Evolutionary conservation across 495 filamentous ascomycete genomes (phyloP), one percentile per base, ranked within the genome.

Genomic region (Elasticomyces elasticus): DNA sequence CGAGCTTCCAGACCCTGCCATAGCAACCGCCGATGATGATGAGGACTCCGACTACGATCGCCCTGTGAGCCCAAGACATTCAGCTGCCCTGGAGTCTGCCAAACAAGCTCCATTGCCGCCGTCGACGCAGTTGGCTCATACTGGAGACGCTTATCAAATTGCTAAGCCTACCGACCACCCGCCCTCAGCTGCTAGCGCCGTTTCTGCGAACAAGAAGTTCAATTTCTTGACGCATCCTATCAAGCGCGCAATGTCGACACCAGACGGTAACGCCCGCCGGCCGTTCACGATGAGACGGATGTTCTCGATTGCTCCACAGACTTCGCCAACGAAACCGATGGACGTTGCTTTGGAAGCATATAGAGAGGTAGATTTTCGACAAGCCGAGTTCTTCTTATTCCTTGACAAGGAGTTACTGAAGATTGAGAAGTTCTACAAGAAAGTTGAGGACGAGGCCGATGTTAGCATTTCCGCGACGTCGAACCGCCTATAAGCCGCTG

Each of bases 381-480:
- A 89, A 62, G 77, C 77, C 40, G 86, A 92, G 45, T 95, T 94
- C 63, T 87, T 87, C 60, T 67, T 64, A 0, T 95, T 87, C 61
- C 69, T 95, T 40, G 86, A 94, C 62, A 68, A 65, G 20, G 84
- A 95, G 65, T 69, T 95, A n/a, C 68, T 79, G 33, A 95, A 95
- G 67, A 85, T 95, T 35, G 88, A 95, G 61, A 66, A 74, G 0
- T 95, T 95, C 65, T 94, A 95, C 71, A 79, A 77, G 58, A 69
- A 72, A 63, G 94, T 91, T 62, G 89, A 95, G 64, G 74, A 83
- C 19, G 86, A 94, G 63, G 86, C 89, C 2, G 79, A n/a, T n/a
- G n/a, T n/a, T n/a, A n/a, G n/a, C n/a, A n/a, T n/a, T n/a, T n/a
- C n/a, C n/a, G n/a, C n/a, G n/a, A n/a, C n/a, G n/a, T n/a, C n/a